Base-by-base conservation (phyloP, 176 grass and related monocot genomes). In the Bromus sterilis region DNA sequence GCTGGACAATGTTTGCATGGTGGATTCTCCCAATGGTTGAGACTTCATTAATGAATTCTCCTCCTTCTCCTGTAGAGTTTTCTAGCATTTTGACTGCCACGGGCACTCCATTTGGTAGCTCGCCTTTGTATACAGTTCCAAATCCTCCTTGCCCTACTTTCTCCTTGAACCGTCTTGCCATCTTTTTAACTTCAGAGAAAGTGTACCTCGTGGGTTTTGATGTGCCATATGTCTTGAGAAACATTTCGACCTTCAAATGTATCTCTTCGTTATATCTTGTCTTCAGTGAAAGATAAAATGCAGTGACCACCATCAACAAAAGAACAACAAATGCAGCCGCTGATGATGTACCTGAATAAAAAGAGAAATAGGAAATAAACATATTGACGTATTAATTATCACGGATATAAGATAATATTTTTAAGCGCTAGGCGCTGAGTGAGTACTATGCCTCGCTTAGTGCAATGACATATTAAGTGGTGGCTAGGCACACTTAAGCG, bases 1-100 rank as follows among this genome's bases (percentile, higher is more conserved):
- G 91, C n/a, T 77, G 80, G 29, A 93, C 87, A 2, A 93, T 69
- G 32, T 94, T 94, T 60, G 81, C 62, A 4, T 66, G 62, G 18
- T 66, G 62, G 18, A 66, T 66, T 21, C 16, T 18, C 9, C 62
- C 62, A 4, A 66, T 66, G 16, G 62, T 35, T 16, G 16, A 30
- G 21, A 66, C 62, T 66, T 66, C 62, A 35, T 66, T 66, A 8
- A 66, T 66, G 62, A 66, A 66, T 35, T 34, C 62, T 2, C 35
- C 30, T 5, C 62, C 32, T 31, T 66, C 18, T 66, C 62, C 62
- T 34, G 4, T 66, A 66, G 62, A 21, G 62, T 9, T 66, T 4
- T 66, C 62, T 66, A 66, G 18, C 62, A 66, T 66, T 18, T 66
- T 66, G 14, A 64, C 30, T 18, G 61, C 61, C 61, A 64, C 61